These are phyloP conservation scores for Macrolepiota fuliginosa DNA, from an alignment of 768 basidiomycete genomes.

Conservation along the genomic window DNA sequence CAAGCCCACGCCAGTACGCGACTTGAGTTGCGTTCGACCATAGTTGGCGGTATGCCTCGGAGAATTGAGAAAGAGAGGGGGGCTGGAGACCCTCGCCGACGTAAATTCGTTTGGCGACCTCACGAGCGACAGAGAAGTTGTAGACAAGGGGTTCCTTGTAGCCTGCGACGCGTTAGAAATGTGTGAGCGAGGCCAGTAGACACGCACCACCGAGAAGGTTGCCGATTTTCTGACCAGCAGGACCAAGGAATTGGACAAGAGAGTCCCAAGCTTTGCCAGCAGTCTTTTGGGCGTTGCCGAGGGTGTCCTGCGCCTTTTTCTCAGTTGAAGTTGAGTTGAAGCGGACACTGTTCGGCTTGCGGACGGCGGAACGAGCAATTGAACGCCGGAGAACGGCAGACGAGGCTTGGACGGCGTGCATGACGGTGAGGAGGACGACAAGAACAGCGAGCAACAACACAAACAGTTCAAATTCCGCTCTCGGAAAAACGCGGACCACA, in stretches of 20 bases:
- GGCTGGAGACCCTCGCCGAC: constrained; percentile 68
- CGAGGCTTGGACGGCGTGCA: constrained; percentile 26
- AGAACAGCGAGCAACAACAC: background rate
- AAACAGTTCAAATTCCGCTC: constrained; percentile 7
- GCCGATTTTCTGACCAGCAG: constrained; percentile 50
- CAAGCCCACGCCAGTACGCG: constrained; percentile 59
- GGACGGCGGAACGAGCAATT: constrained; percentile 27
- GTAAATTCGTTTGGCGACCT: constrained; percentile 76
- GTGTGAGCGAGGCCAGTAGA: background rate
- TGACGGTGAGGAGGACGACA: constrained; percentile 19
- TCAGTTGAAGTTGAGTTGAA: constrained; percentile 45
- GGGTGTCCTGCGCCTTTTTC: constrained; percentile 70
- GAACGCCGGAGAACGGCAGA: constrained; percentile 26
- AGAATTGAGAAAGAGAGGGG: constrained; percentile 55
- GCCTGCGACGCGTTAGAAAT: constrained; percentile 30
- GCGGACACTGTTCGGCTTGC: constrained; percentile 29
- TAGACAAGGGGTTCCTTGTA: constrained; percentile 78
- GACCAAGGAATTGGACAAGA: constrained; percentile 45
- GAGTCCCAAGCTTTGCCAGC: constrained; percentile 52
- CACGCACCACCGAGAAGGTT: constrained; percentile 50
- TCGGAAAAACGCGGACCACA: constrained; percentile 11
- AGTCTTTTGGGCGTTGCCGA: constrained; percentile 55
- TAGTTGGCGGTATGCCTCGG: constrained; percentile 60
- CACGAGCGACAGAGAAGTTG: constrained; percentile 75
- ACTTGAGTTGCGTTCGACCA: constrained; percentile 59